phyloP scores from a whole-genome alignment of 257 asterid species.

The Mitragyna speciosa region DNA sequence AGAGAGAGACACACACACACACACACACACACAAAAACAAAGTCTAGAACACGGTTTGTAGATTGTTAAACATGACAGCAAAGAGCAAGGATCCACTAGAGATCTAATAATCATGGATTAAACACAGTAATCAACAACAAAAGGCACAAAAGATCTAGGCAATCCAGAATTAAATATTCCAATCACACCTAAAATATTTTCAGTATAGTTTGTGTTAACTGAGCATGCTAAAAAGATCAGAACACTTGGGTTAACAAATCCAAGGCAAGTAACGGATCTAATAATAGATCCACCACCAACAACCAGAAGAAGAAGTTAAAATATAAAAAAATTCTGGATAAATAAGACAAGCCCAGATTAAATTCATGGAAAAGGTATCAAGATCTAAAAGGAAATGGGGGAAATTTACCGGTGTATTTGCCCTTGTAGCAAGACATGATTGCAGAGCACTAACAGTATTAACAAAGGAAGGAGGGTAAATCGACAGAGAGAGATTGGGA shows the following conservation, averaged over 20 bases:
- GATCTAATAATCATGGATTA: neutral
- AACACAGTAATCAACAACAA: neutral
- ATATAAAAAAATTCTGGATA: neutral
- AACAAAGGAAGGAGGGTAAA: slow-evolving; percentile 6
- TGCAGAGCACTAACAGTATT: neutral
- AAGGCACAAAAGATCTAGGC: neutral
- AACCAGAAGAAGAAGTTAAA: neutral
- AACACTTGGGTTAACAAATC: neutral
- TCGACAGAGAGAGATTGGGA: neutral
- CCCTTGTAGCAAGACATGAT: slow-evolving; percentile 82
- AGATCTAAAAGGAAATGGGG: neutral
- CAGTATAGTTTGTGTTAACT: neutral
- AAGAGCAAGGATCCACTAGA: neutral
- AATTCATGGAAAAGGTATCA: neutral
- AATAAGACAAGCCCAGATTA: neutral
- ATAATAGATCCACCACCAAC: neutral
- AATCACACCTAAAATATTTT: neutral
- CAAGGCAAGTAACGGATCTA: slow-evolving; percentile 4
- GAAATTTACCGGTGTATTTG: slow-evolving; percentile 67
- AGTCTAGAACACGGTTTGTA: neutral
- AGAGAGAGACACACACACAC: too few relatives aligned
- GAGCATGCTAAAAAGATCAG: slow-evolving; percentile 1
- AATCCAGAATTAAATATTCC: neutral
- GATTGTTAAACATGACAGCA: neutral
- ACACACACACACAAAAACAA: too few relatives aligned